Evolutionary conservation across 257 asterid species (phyloP), one percentile per base, ranked within the genome.

Genomic region (Oldenlandia corymbosa): DNA sequence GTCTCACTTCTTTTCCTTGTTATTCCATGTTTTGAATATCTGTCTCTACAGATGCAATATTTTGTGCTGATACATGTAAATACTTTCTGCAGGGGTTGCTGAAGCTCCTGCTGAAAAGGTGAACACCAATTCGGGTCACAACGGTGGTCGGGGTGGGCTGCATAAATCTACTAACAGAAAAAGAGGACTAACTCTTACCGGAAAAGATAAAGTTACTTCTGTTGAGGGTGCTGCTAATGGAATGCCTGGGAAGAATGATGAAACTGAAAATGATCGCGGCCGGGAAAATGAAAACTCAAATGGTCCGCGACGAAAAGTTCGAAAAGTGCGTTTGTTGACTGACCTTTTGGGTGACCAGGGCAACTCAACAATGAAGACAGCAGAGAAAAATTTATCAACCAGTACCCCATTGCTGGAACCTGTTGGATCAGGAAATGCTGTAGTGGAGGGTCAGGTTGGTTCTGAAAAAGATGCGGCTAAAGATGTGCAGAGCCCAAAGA

Each of bases 251-350:
- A 61, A 60, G 50, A 11, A 31, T 11, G 39, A 54, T n/a, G 10
- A 63, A 7, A 64, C 82, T 0, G 93, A 80, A 58, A 79, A 73
- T 27, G 88, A 87, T 12, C 47, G 21, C 7, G 50, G 21, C 28
- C 57, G 24, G 30, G 49, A 68, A 2, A n/a, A 11, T 62, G 84
- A 68, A 32, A 43, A 62, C 63, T 21, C 70, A 54, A 68, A 34
- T 77, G 75, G 68, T 39, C 68, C 76, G 1, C 70, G 53, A 43
- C 76, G 72, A 64, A 83, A 85, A 70, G 76, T 75, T 68, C 81
- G 77, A 47, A 92, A 87, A 76, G 64, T 87, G 64, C 95, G 96
- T 32, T 81, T 76, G 69, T 68, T 90, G 73, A 77, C 88, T 45
- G 97, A 93, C 64, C 80, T 93, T 60, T 62, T 93, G 83, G 77